Conservation (phyloP, 768 basidiomycete genomes). For the Tulasnella sp. region DNA sequence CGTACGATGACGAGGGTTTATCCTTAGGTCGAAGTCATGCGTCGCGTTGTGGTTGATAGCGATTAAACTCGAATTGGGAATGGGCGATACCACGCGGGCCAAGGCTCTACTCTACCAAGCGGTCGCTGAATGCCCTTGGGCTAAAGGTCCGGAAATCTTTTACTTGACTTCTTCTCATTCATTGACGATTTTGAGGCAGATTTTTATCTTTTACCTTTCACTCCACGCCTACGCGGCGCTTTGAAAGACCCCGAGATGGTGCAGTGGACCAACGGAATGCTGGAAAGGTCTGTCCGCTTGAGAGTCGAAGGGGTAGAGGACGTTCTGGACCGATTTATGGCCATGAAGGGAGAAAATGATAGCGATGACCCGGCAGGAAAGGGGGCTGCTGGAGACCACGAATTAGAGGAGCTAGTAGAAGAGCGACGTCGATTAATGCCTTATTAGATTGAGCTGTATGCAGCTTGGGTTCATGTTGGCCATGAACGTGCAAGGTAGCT, state of each 20-base stretch:
- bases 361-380: neutral
- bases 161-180: neutral
- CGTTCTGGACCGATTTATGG: neutral
- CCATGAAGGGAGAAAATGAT: neutral
- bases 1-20: neutral
- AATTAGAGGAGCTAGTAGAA: conserved; percentile 1
- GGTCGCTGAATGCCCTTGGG: conserved; percentile 14
- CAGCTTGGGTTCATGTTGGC: too few relatives aligned
- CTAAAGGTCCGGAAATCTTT: conserved; percentile 13
- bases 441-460: too few relatives aligned
- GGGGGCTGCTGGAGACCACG: neutral
- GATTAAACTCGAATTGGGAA: conserved; percentile 7
- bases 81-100: neutral
- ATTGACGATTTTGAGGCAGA: neutral
- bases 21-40: neutral
- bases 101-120: conserved; percentile 12
- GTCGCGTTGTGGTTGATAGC: conserved; percentile 6
- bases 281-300: conserved; percentile 10
- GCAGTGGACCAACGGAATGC: conserved; percentile 6
- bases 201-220: conserved; percentile 14
- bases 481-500: too few relatives aligned
- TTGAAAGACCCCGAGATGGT: conserved; percentile 10
- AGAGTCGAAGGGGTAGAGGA: conserved; percentile 11
- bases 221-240: neutral
- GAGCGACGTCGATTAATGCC: conserved; percentile 11